Evolutionary conservation across 768 basidiomycete genomes (phyloP).

Genomic region (Leucosporidium scottii): DNA sequence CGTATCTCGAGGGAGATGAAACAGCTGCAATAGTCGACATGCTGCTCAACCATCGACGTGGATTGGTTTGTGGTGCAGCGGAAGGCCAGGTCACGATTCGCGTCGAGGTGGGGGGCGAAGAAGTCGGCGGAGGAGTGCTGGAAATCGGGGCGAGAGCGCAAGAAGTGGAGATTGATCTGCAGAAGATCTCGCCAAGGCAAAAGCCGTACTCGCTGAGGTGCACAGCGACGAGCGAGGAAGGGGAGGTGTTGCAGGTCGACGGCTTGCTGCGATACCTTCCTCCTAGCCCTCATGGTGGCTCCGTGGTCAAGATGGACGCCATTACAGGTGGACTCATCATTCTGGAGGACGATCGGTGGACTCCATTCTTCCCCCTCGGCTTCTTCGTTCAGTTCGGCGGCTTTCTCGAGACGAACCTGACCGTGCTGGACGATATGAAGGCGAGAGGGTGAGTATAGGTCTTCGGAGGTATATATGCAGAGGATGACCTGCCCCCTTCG

Average conservation of each 20-base stretch:
- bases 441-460: conserved; percentile 49
- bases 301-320: not conserved
- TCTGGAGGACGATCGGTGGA: conserved; percentile 22
- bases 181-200: not conserved
- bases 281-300: not conserved
- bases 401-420: conserved; percentile 44
- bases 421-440: conserved; percentile 54
- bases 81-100: not conserved
- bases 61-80: not conserved
- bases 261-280: not conserved
- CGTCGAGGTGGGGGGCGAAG: not conserved
- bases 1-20: not conserved
- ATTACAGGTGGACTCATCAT: not conserved
- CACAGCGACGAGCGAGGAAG: not conserved
- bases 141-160: not conserved
- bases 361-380: conserved; percentile 59
- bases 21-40: not conserved
- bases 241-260: not conserved
- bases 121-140: not conserved
- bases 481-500: conserved; percentile 10
- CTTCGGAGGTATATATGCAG: not conserved
- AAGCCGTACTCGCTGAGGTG: not conserved
- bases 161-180: not conserved
- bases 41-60: not conserved
- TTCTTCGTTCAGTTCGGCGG: conserved; percentile 58